Conservation (phyloP, 2,329 filamentous ascomycete genomes). For the Trichoderma asperellum region DNA sequence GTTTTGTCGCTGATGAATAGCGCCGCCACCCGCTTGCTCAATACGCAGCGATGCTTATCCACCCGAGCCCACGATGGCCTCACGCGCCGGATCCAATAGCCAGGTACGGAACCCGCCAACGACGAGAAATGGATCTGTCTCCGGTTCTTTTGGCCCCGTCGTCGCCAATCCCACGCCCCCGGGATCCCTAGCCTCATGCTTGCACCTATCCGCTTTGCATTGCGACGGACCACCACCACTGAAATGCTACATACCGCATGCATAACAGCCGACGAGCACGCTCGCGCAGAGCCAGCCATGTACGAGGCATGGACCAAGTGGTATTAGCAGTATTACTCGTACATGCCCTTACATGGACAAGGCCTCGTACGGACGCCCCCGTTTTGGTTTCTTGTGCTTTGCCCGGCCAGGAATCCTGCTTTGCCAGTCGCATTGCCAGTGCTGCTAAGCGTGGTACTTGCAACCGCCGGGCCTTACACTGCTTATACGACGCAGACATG, state of each 20-base stretch:
- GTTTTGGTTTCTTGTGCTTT: neutral
- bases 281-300: neutral
- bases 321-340: conserved; percentile 6
- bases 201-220: conserved; percentile 17
- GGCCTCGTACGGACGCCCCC: conserved; percentile 21
- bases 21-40: conserved; percentile 2
- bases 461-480: neutral
- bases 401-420: neutral
- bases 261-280: conserved; percentile 25
- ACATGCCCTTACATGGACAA: conserved; percentile 14
- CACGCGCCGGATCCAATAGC: conserved; percentile 26
- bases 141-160: conserved; percentile 24
- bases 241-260: conserved; percentile 17
- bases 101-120: conserved; percentile 25
- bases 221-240: neutral
- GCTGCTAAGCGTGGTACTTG: conserved; percentile 7
- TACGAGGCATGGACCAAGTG: neutral
- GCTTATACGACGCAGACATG: neutral
- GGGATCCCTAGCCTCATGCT: conserved; percentile 25
- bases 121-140: conserved; percentile 19
- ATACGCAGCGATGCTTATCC: conserved; percentile 4
- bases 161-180: conserved; percentile 28
- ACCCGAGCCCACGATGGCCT: conserved; percentile 21
- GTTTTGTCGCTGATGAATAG: neutral
- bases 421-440: neutral